Conservation (phyloP, 306 rosid species). For the Quercus mongolica region DNA sequence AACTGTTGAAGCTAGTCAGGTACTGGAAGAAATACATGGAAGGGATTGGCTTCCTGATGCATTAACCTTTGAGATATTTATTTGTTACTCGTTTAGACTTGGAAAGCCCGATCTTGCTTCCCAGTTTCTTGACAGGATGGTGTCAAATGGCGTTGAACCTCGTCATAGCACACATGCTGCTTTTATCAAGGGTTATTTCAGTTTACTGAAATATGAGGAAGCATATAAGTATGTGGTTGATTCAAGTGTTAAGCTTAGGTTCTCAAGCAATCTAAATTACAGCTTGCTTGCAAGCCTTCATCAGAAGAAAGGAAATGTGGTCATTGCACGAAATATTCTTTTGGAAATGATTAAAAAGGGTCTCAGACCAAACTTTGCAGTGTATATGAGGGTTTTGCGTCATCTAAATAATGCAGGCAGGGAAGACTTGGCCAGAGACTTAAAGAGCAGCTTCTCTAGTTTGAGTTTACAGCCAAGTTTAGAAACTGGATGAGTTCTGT, state of each 20-base stretch:
- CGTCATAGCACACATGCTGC: conserved; percentile 52
- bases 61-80: conserved; percentile 47
- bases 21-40: conserved; percentile 44
- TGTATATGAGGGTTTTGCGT: conserved; percentile 35
- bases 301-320: conserved; percentile 45
- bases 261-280: conserved; percentile 45
- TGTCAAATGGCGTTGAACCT: conserved; percentile 51
- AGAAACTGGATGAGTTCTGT: conserved; percentile 6
- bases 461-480: conserved; percentile 17
- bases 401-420: conserved; percentile 36
- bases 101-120: conserved; percentile 38
- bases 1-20: conserved; percentile 33
- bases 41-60: conserved; percentile 39
- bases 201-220: conserved; percentile 41
- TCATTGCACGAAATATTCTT: conserved; percentile 45
- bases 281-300: conserved; percentile 69
- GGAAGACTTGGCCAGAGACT: conserved; percentile 44
- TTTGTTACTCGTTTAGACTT: conserved; percentile 37
- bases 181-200: conserved; percentile 59
- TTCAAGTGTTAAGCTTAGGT: conserved; percentile 28
- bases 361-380: conserved; percentile 52
- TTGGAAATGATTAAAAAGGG: conserved; percentile 66
- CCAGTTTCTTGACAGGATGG: conserved; percentile 53
- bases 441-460: conserved; percentile 38
- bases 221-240: conserved; percentile 53